Evolutionary conservation across 805 yeast species (phyloP).

Genomic region (Lipomyces sp.): DNA sequence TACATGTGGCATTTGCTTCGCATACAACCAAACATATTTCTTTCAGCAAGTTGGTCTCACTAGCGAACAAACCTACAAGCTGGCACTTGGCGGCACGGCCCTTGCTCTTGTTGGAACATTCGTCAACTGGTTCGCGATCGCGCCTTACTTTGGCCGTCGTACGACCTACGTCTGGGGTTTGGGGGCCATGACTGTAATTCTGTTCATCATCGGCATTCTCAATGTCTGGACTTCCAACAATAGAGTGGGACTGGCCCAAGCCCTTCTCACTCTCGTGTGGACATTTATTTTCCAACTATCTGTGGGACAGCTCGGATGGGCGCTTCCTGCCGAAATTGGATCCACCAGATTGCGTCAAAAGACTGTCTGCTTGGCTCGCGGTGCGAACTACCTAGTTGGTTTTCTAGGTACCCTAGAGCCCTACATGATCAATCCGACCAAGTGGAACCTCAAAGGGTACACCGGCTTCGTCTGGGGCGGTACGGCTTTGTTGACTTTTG

Average conservation of each 20-base stretch:
- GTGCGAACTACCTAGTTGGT: conserved; percentile 39
- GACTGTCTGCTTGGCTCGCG: conserved; percentile 52
- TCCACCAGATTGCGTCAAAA: conserved; percentile 52
- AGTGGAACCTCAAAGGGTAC: conserved; percentile 55
- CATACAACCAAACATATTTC: conserved; percentile 52
- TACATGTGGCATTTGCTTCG: conserved; percentile 47
- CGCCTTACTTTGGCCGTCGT: conserved; percentile 38
- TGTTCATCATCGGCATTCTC: conserved; percentile 34
- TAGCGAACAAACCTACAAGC: conserved; percentile 49
- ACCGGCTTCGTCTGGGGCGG: conserved; percentile 56
- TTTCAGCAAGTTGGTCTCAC: conserved; percentile 51
- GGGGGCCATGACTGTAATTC: conserved; percentile 11
- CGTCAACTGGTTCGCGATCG: conserved; percentile 40
- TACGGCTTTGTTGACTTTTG: conserved; percentile 43
- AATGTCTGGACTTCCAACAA: conserved; percentile 22
- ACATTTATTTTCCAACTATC: conserved; percentile 54
- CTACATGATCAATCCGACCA: conserved; percentile 55
- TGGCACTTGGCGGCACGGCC: conserved; percentile 50
- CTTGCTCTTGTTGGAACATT: conserved; percentile 48
- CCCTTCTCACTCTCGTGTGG: conserved; percentile 49
- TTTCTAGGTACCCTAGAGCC: conserved; percentile 45
- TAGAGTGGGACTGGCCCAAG: conserved; percentile 16
- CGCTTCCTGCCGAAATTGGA: conserved; percentile 52
- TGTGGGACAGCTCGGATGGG: conserved; percentile 52
- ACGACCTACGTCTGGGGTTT: conserved; percentile 33